Conservation (phyloP, 768 basidiomycete species). For the Naematelia encephala region DNA sequence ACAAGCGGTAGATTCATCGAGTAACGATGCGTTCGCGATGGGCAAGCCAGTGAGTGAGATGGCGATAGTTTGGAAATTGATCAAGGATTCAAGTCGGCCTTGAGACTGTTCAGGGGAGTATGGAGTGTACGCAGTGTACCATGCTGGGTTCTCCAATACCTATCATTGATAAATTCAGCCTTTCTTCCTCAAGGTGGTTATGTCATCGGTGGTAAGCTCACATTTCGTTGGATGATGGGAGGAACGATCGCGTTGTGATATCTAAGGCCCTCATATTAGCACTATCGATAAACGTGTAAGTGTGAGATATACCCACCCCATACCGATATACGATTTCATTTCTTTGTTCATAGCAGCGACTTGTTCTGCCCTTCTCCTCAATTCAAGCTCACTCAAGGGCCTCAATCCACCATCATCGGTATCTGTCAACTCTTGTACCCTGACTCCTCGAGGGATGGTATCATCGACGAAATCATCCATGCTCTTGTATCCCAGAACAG, state of each 20-base stretch:
- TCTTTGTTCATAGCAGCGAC: slow-evolving; percentile 75
- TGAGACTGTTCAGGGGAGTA: slow-evolving; percentile 99
- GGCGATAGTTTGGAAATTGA: slow-evolving; percentile 97
- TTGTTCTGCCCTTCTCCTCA: slow-evolving; percentile 68
- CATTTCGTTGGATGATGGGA: slow-evolving; percentile 87
- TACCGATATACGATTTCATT: slow-evolving; percentile 92
- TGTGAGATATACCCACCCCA: slow-evolving; percentile 66
- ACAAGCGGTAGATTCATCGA: slow-evolving; percentile 92
- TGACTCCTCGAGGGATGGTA: slow-evolving; percentile 76
- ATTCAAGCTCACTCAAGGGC: slow-evolving; percentile 79
- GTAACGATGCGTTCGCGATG: slow-evolving; percentile 89
- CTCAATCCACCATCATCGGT: slow-evolving; percentile 66
- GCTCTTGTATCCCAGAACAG: slow-evolving; percentile 72
- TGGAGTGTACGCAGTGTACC: slow-evolving; percentile 96
- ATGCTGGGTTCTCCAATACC: slow-evolving; percentile 80
- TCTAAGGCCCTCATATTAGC: slow-evolving; percentile 13
- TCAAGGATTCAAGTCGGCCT: slow-evolving; percentile 91
- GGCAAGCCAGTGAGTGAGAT: slow-evolving; percentile 91
- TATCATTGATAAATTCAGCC: slow-evolving; percentile 11
- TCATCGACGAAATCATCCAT: slow-evolving; percentile 84
- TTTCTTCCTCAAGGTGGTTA: no score
- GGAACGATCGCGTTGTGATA: slow-evolving; percentile 93
- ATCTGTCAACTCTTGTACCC: slow-evolving; percentile 58
- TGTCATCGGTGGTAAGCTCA: no score
- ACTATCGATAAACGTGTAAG: no score